A percentile compares a stretch with the other conserved stretches of the same genome.
These are phyloP conservation scores for Marchantia paleacea DNA, from an alignment of 225 moss, liverwort and hornwort species.

Conservation along the genomic window DNA sequence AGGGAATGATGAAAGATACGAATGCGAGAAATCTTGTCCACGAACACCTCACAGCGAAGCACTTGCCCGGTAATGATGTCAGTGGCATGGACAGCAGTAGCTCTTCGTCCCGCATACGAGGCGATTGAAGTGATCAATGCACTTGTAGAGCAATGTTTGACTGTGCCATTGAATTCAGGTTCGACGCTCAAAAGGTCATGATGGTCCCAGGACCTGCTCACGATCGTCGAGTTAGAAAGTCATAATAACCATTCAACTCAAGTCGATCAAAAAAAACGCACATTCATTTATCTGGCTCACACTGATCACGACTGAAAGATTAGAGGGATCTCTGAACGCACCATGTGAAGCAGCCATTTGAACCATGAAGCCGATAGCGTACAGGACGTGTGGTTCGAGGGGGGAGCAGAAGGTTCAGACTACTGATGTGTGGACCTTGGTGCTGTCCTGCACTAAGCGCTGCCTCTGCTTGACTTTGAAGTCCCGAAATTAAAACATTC, in stretches of 20 bases:
- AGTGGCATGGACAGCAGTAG: constrained; percentile 88
- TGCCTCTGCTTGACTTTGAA: constrained; percentile 28
- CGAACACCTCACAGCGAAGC: constrained; percentile 90
- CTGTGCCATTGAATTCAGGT: constrained; percentile 79
- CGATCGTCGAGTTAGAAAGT: neutral
- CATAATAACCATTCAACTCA: no score
- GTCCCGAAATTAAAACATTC: constrained; percentile 32
- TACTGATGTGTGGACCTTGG: constrained; percentile 87
- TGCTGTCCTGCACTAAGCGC: constrained; percentile 51
- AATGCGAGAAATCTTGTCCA: constrained; percentile 87
- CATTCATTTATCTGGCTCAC: neutral
- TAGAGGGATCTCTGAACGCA: constrained; percentile 24
- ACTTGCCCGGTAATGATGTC: constrained; percentile 74
- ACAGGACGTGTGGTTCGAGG: constrained; percentile 77
- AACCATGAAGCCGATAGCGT: constrained; percentile 72
- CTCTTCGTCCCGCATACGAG: constrained; percentile 63
- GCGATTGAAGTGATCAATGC: constrained; percentile 81
- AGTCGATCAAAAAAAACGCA: neutral
- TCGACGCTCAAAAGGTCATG: constrained; percentile 82
- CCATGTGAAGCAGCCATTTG: constrained; percentile 95
- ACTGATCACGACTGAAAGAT: neutral
- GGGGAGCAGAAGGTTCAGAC: constrained; percentile 86
- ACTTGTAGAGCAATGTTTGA: constrained; percentile 72
- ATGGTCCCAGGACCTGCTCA: constrained; percentile 85
- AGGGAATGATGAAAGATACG: constrained; percentile 97